Evolutionary conservation across 176 grass and related monocot species (phyloP), one percentile per base, ranked within the genome.

Genomic region (Cymbopogon citratus): DNA sequence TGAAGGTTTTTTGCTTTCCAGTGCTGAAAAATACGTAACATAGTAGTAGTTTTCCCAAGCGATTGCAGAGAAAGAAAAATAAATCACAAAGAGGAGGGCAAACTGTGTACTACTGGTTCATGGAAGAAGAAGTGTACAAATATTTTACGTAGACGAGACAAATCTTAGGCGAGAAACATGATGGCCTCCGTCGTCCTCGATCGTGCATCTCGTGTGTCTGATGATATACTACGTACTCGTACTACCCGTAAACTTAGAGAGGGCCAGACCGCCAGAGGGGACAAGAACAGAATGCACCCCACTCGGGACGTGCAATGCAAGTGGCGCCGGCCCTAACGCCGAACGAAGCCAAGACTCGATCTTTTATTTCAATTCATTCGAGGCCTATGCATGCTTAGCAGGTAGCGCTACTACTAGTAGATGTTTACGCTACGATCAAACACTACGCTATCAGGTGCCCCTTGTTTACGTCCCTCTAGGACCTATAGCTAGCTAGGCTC

Each of bases 391-490:
- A 29, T 77, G 54, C 40, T 7, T 25, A 40, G 33, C 52, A 74
- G 19, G 14, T 33, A 38, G 18, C 45, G 31, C 41, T 14, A 57
- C n/a, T 9, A 28, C 33, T 85, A 33, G 61, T 85, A 33, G 61
- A 59, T 59, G 18, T 16, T 23, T 39, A 78, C 26, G 5, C 65
- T 63, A 69, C 51, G 63, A 76, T 35, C 40, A 76, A 81, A 85
- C 82, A 85, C 41, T 41, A 71, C 40, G 71, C 71, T 41, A 65
- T 15, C 66, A 15, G n/a, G n/a, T n/a, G 18, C 44, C 14, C 79
- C 49, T 89, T 77, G 71, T 89, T 89, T 85, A 85, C 77, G 49
- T 41, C 24, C 9, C 65, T 85, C 23, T 61, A 26, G 66, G 54
- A 34, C 26, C 61, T 13, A 33, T 33, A 33, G n/a, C n/a, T n/a